These are phyloP conservation scores for Kodamaea restingae DNA, from an alignment of 805 yeast genomes.

Conservation along the genomic window DNA sequence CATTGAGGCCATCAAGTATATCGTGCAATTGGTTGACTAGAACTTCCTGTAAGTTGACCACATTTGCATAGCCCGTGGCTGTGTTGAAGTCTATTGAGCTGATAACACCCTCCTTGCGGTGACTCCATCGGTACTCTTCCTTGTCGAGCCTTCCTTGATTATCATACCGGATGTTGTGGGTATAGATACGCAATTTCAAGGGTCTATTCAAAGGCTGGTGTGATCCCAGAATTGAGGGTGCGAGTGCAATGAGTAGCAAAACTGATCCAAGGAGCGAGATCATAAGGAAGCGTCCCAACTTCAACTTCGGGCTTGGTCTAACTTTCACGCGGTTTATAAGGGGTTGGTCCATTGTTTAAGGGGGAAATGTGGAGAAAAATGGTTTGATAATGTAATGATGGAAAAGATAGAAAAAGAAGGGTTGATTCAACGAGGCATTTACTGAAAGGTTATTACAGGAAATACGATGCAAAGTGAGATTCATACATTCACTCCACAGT, in stretches of 20 bases:
- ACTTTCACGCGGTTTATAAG: neutral
- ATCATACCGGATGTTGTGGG: constrained; percentile 46
- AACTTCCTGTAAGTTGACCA: constrained; percentile 41
- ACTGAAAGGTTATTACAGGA: too few species aligned
- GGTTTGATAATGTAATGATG: neutral
- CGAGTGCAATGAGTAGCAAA: neutral
- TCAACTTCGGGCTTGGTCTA: neutral
- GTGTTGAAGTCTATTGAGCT: constrained; percentile 38
- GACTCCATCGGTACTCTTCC: constrained; percentile 45
- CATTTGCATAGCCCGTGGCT: constrained; percentile 22
- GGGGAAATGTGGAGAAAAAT: neutral
- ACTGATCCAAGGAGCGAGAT: neutral
- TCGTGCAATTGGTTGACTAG: constrained; percentile 34
- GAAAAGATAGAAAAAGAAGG: neutral
- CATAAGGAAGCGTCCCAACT: neutral
- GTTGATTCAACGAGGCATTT: too few species aligned
- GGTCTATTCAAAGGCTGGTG: constrained; percentile 3
- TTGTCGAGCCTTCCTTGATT: constrained; percentile 25
- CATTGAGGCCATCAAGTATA: constrained; percentile 24
- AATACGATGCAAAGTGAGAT: neutral
- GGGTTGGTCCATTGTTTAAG: constrained; percentile 1
- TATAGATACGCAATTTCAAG: constrained; percentile 25
- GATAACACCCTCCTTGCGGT: constrained; percentile 35
- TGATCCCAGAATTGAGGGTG: neutral
- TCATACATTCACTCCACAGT: too few species aligned